Evolutionary conservation across 148 eudicot genomes (phyloP).

Genomic region (Selenicereus undatus): DNA sequence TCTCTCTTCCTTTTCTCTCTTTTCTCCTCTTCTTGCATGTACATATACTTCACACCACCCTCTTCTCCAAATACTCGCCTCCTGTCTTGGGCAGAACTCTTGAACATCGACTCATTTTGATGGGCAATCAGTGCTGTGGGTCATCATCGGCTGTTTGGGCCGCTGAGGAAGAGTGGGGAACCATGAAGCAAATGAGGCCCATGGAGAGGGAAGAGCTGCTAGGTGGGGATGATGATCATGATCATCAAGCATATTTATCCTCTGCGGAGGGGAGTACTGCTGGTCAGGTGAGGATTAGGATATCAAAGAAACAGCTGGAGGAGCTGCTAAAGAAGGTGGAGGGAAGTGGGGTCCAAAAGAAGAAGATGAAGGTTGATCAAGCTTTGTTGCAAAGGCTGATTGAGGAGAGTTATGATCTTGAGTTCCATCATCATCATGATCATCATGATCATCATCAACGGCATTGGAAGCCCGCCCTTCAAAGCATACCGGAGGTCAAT

Average conservation of each 20-base stretch:
- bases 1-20: neutral
- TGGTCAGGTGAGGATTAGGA: neutral
- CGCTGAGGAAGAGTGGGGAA: neutral
- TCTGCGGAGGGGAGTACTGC: neutral
- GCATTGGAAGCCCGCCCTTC: neutral
- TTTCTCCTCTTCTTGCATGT: neutral
- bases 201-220: neutral
- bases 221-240: neutral
- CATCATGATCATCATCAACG: constrained; percentile 9
- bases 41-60: neutral
- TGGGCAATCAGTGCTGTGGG: neutral
- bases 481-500: constrained; percentile 20
- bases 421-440: neutral
- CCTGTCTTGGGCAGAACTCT: no score
- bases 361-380: constrained; percentile 5
- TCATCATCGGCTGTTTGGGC: neutral
- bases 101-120: neutral
- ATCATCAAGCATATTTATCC: neutral
- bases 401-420: constrained; percentile 2
- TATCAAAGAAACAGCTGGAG: constrained; percentile 5
- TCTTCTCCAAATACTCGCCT: no score
- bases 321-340: neutral
- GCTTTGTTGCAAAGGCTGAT: constrained; percentile 1
- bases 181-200: neutral
- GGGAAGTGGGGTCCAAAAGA: neutral